phyloP scores from a whole-genome alignment of 495 filamentous ascomycete species.

The Hypoxylon lenormandii region DNA sequence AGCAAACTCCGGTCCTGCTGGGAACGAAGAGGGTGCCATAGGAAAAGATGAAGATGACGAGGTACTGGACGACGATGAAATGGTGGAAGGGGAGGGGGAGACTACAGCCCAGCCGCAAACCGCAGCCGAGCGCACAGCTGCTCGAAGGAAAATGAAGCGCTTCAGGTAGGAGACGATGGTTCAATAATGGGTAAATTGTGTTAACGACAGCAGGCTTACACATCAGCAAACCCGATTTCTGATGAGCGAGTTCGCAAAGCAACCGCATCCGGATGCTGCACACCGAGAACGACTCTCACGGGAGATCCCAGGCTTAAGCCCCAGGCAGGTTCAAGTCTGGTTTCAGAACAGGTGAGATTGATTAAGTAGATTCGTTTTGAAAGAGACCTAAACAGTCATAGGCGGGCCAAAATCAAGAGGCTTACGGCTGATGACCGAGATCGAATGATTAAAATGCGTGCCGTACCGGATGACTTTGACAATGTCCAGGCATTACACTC shows the following conservation, averaged over 20 bases:
- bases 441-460: slow-evolving; percentile 91
- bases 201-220: slow-evolving; percentile 73
- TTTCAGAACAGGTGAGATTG: slow-evolving; percentile 90
- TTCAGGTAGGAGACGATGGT: slow-evolving; percentile 74
- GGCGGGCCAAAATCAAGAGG: slow-evolving; percentile 94
- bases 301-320: slow-evolving; percentile 92
- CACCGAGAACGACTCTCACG: slow-evolving; percentile 89
- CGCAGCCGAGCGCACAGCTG: slow-evolving; percentile 76
- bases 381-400: slow-evolving; percentile 58
- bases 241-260: slow-evolving; percentile 96
- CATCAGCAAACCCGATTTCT: slow-evolving; percentile 96
- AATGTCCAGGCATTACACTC: slow-evolving; percentile 89
- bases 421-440: slow-evolving; percentile 92
- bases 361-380: slow-evolving; percentile 27
- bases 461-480: slow-evolving; percentile 91
- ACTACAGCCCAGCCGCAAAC: slow-evolving; percentile 67
- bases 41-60: slow-evolving; percentile 69
- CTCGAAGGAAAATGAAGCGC: slow-evolving; percentile 94
- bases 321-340: slow-evolving; percentile 97
- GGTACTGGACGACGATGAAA: slow-evolving; percentile 63
- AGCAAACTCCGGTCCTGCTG: slow-evolving; percentile 42
- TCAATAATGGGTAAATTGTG: slow-evolving; percentile 12
- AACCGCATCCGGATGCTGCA: slow-evolving; percentile 93
- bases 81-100: slow-evolving; percentile 63
- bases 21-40: slow-evolving; percentile 59